Evolutionary conservation across 345 rosid species (phyloP), one percentile per base, ranked within the genome.

Genomic region (Eutrema yunnanense): DNA sequence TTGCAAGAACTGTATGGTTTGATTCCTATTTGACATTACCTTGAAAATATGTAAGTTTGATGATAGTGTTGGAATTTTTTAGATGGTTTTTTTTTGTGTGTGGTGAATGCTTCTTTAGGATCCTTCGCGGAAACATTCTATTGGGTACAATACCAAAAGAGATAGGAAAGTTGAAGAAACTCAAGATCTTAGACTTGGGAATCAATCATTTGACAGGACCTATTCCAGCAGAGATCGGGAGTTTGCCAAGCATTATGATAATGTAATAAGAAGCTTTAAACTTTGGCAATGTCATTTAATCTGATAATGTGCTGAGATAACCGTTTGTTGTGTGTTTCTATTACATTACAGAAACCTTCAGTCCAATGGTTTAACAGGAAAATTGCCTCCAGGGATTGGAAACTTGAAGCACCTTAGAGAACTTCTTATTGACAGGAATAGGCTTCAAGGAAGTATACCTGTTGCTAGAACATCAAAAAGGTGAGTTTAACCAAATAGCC

Each of bases 281-380:
- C 22, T 26, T 49, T 34, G 2, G 6, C n/a, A 27, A 11, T 37
- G 54, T 9, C 76, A 43, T 43, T 6, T 44, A 44, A 47, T 73
- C 47, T 0, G 2, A 29, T 46, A 26, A 43, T 62, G 48, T 43
- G 13, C 63, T 59, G 13, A 68, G 14, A 38, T 57, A 27, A 48
- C 26, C 5, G 11, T 16, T 61, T 7, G 9, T 36, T 3, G 10
- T 33, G 4, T n/a, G 5, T 67, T 48, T 67, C 79, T 66, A 54
- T 13, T 4, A 33, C 16, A 51, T 11, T 9, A 53, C 86, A 96
- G 99, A 85, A 87, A 92, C 82, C 95, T 96, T 67, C 90, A 90
- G 83, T 87, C 89, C 65, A 96, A 96, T 81, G 95, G 97, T 50
- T 87, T 96, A 71, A 87, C 85, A 2, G 99, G 99, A 33, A 80